Evolutionary conservation across 306 rosid genomes (phyloP).

Genomic region (Acacia crassicarpa): DNA sequence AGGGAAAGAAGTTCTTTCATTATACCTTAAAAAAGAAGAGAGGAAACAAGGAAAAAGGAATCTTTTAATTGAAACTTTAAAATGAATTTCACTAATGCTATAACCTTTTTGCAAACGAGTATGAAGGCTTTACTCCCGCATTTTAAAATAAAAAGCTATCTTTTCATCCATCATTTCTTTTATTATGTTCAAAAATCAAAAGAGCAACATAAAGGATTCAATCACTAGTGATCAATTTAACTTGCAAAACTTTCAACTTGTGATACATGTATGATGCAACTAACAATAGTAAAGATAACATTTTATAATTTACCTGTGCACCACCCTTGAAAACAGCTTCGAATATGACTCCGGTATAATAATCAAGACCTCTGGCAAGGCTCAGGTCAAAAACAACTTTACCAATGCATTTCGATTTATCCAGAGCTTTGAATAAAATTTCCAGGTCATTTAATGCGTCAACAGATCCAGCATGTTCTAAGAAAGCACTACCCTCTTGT

Average conservation of each 20-base stretch:
- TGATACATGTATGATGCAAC: not conserved
- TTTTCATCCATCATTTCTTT: not conserved
- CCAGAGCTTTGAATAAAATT: conserved; percentile 78
- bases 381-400: conserved; percentile 92
- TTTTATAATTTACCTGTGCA: conserved; percentile 58
- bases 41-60: not conserved
- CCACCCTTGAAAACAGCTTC: conserved; percentile 95
- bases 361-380: conserved; percentile 97
- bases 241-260: not conserved
- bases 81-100: not conserved
- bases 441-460: conserved; percentile 81
- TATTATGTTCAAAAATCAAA: not conserved
- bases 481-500: conserved; percentile 68
- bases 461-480: conserved; percentile 51
- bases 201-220: not conserved
- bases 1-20: not conserved
- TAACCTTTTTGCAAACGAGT: not conserved
- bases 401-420: conserved; percentile 63
- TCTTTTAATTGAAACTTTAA: not conserved
- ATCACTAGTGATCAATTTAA: not conserved
- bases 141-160: not conserved
- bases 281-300: conserved; percentile 7
- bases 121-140: not conserved
- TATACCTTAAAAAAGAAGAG: not conserved
- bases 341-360: conserved; percentile 89